phyloP scores from a whole-genome alignment of 2,329 filamentous ascomycete genomes.

The Talaromyces marneffei region DNA sequence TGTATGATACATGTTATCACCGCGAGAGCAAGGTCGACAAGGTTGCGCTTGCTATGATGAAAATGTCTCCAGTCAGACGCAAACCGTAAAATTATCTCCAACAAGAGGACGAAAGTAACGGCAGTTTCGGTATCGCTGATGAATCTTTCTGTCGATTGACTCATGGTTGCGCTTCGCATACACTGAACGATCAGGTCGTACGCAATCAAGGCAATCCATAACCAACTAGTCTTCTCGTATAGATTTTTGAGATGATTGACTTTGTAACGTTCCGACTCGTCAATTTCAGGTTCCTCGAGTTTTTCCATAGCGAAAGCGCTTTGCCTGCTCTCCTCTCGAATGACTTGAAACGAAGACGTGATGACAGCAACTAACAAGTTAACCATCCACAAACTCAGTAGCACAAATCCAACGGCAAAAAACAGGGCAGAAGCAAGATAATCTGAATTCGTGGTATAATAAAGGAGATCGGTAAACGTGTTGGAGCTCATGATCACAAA shows the following conservation, averaged over 20 bases:
- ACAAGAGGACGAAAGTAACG: conserved; percentile 69
- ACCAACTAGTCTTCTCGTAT: conserved; percentile 65
- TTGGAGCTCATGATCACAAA: conserved; percentile 99
- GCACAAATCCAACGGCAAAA: conserved; percentile 67
- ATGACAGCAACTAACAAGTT: conserved; percentile 95
- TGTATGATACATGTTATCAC: conserved; percentile 79
- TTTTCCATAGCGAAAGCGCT: conserved; percentile 85
- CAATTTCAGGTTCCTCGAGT: conserved; percentile 44
- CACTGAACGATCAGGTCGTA: conserved; percentile 75
- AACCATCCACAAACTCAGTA: conserved; percentile 93
- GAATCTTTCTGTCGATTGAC: conserved; percentile 52
- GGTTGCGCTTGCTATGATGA: conserved; percentile 65
- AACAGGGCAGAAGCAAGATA: conserved; percentile 80
- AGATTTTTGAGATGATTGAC: conserved; percentile 56
- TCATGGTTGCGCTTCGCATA: conserved; percentile 71
- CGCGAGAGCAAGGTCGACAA: conserved; percentile 73
- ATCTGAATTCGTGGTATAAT: conserved; percentile 86
- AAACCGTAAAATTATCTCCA: conserved; percentile 79
- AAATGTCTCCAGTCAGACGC: conserved; percentile 75
- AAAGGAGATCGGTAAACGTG: conserved; percentile 92
- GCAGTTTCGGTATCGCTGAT: conserved; percentile 68
- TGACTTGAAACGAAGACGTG: conserved; percentile 96
- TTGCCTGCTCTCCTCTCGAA: conserved; percentile 88
- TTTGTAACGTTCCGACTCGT: conserved; percentile 28
- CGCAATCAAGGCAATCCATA: conserved; percentile 78